A percentile compares a stretch with the other conserved stretches of the same genome.
Evolutionary conservation across 108 stramenopile genomes (phyloP).

Genomic region (Schizochytrium sp.): DNA sequence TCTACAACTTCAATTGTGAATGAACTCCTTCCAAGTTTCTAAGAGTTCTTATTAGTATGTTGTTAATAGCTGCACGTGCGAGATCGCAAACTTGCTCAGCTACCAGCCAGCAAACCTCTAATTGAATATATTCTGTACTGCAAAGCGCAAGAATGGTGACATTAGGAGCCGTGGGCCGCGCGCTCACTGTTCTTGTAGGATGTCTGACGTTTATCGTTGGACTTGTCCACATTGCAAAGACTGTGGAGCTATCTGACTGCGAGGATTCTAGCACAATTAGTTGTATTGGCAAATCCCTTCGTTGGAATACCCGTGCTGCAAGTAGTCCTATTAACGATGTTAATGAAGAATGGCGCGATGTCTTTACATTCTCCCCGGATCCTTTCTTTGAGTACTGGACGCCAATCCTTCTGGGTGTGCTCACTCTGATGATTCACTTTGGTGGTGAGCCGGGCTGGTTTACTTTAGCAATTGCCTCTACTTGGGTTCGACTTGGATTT

Average conservation of each 20-base stretch:
- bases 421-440: background rate
- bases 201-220: background rate
- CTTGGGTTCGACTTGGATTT: background rate
- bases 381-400: slow-evolving; percentile 3
- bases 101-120: background rate
- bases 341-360: background rate
- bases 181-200: background rate
- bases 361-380: slow-evolving; percentile 11
- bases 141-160: background rate
- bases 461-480: background rate
- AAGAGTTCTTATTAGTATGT: too few relatives aligned
- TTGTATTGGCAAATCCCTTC: background rate
- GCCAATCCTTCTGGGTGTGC: background rate
- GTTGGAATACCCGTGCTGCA: background rate
- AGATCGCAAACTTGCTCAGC: background rate
- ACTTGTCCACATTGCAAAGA: background rate
- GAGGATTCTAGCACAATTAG: too few relatives aligned
- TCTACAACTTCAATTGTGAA: too few relatives aligned
- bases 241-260: background rate
- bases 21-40: too few relatives aligned
- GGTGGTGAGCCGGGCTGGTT: slow-evolving; percentile 3
- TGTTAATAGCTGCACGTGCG: too few relatives aligned
- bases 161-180: background rate
- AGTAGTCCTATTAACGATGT: background rate
- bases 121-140: background rate